These are phyloP conservation scores for Phaeosphaeria sp. DNA, from an alignment of 2,329 filamentous ascomycete species.

Conservation along the genomic window DNA sequence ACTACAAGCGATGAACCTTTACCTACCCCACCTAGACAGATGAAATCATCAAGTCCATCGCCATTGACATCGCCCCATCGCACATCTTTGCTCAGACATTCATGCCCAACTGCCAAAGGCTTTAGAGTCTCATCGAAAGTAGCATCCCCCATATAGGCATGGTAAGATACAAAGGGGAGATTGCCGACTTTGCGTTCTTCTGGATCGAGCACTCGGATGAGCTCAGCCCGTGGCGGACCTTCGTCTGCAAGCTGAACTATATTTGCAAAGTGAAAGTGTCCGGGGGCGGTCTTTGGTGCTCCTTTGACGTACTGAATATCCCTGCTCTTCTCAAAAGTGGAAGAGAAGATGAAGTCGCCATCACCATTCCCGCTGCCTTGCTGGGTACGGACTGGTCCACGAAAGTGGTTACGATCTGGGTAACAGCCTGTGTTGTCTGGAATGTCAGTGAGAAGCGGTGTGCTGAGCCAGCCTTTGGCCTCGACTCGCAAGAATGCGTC, in stretches of 20 bases:
- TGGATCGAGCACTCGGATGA: slow-evolving; percentile 11
- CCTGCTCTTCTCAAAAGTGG: not conserved
- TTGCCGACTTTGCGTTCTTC: not conserved
- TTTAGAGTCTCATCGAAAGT: not conserved
- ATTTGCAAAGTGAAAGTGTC: slow-evolving; percentile 16
- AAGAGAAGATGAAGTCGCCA: slow-evolving; percentile 1
- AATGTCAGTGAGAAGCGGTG: not conserved
- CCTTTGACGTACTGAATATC: slow-evolving; percentile 1
- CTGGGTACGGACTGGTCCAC: slow-evolving; percentile 8
- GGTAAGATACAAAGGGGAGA: not conserved
- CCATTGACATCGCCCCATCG: slow-evolving; percentile 37
- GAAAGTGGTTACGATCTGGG: slow-evolving; percentile 5
- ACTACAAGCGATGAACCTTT: not conserved
- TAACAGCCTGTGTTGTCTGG: not conserved
- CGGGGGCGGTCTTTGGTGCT: not conserved
- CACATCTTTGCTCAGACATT: slow-evolving; percentile 7
- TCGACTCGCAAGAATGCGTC: slow-evolving; percentile 1
- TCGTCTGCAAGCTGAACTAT: slow-evolving; percentile 6
- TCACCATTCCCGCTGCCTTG: slow-evolving; percentile 3
- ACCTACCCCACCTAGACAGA: slow-evolving; percentile 25
- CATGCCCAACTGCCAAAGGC: not conserved
- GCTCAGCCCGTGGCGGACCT: slow-evolving; percentile 9
- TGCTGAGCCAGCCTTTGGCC: slow-evolving; percentile 5
- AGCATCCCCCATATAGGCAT: not conserved
- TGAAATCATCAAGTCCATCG: slow-evolving; percentile 38